Base-by-base conservation (phyloP, 2,329 filamentous ascomycete genomes). In the Cladosporium sp. region DNA sequence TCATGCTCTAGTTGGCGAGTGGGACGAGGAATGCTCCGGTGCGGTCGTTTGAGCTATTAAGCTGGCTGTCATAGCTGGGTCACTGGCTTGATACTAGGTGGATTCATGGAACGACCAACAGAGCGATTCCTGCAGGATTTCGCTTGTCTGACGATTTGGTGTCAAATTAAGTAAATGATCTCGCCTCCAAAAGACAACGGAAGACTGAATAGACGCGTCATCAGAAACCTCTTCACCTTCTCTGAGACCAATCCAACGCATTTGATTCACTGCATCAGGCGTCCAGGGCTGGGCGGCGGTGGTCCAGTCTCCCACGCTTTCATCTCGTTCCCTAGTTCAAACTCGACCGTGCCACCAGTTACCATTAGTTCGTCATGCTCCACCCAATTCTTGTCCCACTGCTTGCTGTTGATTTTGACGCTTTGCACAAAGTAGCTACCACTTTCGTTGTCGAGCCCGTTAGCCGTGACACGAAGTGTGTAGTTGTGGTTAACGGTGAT, bases 321-420 rank as follows among this genome's bases (percentile, higher is more conserved):
- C 18, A n/a, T 44, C 37, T 44, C 37, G 0, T 44, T 44, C 37
- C 37, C 37, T 1, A 44, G 3, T 6, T 44, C 37, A 2, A 44
- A 44, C 18, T 44, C 37, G 2, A 44, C 37, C 1, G 18, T 40
- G 0, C 82, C 82, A 0, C 81, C 82, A 26, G 79, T 71, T 0
- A 75, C 71, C 67, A 82, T 75, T 5, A 82, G 67, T 71, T 87
- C 82, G 0, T 80, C 78, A 71, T 87, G 84, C 64, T 81, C 78
- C 21, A 87, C 78, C 85, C 85, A 87, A 63, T 84, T 87, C 75
- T 79, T 81, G 0, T 76, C 70, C 85, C 84, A 86, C 0, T 65
- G 2, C 62, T 83, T 65, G 0, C 83, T 84, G 66, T 87, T 86
- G 44, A 87, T 81, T 64, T 75, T 82, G 1, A 87, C 76, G 2